Conservation (phyloP, 106 monocot genomes). For the Apostasia ramifera region DNA sequence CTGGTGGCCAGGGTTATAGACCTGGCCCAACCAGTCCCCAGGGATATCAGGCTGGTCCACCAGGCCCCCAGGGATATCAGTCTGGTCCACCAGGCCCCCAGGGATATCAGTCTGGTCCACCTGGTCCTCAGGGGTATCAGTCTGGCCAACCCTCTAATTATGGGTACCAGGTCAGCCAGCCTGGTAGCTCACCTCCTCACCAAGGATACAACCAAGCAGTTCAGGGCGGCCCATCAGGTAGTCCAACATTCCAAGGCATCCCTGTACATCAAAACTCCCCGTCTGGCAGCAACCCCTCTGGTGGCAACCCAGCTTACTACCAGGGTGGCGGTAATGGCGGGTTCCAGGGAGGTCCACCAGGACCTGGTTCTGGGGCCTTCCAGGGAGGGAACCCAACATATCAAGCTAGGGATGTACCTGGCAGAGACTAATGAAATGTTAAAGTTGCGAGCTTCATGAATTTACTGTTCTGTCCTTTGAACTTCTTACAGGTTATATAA, state of each 20-base stretch:
- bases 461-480: too few relatives aligned
- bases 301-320: slow-evolving; percentile 12
- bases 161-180: slow-evolving; percentile 10
- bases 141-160: slow-evolving; percentile 4
- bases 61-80: background rate
- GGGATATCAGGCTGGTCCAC: slow-evolving; percentile 24
- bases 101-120: background rate
- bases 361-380: background rate
- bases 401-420: slow-evolving; percentile 29
- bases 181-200: background rate
- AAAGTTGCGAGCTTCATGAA: too few relatives aligned
- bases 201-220: slow-evolving; percentile 13
- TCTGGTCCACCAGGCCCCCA: background rate
- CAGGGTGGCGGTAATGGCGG: slow-evolving; percentile 10
- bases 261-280: background rate
- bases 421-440: slow-evolving; percentile 20
- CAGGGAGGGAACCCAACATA: slow-evolving; percentile 2
- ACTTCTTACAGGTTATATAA: too few relatives aligned
- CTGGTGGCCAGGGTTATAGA: slow-evolving; percentile 10
- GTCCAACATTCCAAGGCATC: slow-evolving; percentile 2
- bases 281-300: background rate
- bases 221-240: slow-evolving; percentile 7
- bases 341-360: slow-evolving; percentile 1
- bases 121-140: slow-evolving; percentile 12
- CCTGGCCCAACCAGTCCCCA: background rate